These are phyloP conservation scores for Fusarium irregulare DNA, from an alignment of 2,329 filamentous ascomycete genomes.

Conservation along the genomic window DNA sequence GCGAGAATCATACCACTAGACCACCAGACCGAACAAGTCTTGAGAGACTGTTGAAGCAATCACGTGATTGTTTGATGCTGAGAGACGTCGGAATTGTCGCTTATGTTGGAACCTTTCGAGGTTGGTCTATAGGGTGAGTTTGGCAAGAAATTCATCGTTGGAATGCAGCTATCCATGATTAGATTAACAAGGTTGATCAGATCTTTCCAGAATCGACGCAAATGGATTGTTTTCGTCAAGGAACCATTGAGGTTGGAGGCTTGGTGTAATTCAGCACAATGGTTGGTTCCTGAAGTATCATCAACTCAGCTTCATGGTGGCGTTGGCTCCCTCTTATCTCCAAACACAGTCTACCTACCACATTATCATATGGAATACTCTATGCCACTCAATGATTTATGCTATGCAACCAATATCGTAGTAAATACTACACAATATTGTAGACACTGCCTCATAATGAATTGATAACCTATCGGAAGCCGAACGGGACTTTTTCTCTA, in stretches of 20 bases:
- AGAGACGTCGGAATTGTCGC: accelerated
- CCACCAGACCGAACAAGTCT: constrained; percentile 58
- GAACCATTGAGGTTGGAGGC: not conserved
- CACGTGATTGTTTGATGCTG: constrained; percentile 19
- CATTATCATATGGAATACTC: not conserved
- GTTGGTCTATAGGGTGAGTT: constrained; percentile 2
- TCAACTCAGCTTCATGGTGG: not conserved
- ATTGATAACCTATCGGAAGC: not conserved
- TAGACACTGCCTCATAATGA: not conserved
- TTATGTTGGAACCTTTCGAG: accelerated
- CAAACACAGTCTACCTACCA: not conserved
- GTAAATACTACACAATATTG: not conserved
- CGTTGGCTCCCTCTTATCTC: not conserved
- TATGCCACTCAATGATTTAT: not conserved
- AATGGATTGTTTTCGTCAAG: not conserved
- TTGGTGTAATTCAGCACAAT: not conserved
- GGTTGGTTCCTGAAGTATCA: not conserved
- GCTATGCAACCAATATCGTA: not conserved
- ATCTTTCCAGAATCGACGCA: not conserved
- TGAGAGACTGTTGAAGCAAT: constrained; percentile 44
- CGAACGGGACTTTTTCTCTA: not conserved
- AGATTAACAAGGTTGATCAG: not conserved
- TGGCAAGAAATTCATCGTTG: not conserved
- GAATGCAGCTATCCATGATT: not conserved
- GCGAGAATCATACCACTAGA: constrained; percentile 79